Percentiles rank a stretch among this genome's conserved stretches.
phyloP scores from a whole-genome alignment of 225 moss, liverwort and hornwort species.

The Pseudisothecium myosuroides region DNA sequence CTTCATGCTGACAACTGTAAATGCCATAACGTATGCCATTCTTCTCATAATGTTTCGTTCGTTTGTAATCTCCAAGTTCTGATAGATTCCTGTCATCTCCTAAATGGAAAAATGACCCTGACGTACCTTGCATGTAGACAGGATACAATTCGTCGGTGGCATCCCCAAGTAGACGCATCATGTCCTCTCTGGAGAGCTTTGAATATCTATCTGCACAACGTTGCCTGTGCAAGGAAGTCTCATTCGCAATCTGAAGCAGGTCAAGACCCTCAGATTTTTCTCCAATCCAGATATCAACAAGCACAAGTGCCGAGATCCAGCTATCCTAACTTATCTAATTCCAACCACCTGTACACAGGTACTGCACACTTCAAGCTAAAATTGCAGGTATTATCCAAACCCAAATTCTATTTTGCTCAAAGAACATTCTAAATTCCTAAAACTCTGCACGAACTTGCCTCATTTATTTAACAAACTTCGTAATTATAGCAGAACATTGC shows the following conservation, averaged over 20 bases:
- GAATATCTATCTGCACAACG: conserved; percentile 37
- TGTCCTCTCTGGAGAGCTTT: conserved; percentile 23
- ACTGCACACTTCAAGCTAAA: neutral
- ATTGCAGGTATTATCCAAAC: neutral
- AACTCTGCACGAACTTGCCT: neutral
- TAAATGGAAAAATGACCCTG: neutral
- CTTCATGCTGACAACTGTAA: neutral
- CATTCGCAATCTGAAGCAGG: conserved; percentile 36
- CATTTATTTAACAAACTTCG: neutral
- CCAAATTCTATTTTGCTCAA: neutral
- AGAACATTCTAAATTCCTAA: neutral
- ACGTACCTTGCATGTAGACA: conserved; percentile 70
- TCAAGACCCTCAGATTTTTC: neutral
- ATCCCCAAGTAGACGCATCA: conserved; percentile 60
- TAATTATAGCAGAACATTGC: neutral
- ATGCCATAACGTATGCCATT: neutral
- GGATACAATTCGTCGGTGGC: conserved; percentile 37
- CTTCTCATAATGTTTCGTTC: neutral
- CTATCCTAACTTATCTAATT: neutral
- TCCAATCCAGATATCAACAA: neutral
- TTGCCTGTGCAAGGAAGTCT: conserved; percentile 61
- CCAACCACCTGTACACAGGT: neutral
- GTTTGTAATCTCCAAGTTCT: neutral
- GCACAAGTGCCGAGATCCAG: neutral
- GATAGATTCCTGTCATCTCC: neutral